Base-by-base conservation (phyloP, 306 rosid species). In the Prunus davidiana region DNA sequence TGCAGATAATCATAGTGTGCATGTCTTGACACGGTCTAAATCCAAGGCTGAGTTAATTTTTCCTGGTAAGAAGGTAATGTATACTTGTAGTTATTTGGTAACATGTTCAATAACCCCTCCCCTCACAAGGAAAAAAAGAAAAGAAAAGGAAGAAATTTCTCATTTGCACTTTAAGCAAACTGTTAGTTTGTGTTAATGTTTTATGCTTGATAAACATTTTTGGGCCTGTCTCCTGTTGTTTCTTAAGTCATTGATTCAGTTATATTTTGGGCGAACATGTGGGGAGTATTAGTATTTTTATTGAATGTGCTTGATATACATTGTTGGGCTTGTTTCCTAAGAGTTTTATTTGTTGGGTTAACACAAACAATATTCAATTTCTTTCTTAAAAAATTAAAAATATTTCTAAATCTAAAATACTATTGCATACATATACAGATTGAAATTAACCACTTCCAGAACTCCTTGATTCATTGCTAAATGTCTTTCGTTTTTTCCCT, bases 11-110 rank as follows among this genome's bases (percentile, higher is more conserved):
- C 99, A 91, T 56, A 68, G 64, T 22, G 79, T 96, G 84, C 93
- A 68, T 76, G 93, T 92, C 85, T 79, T 96, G 90, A 96, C 98
- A 54, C 87, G 99, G 75, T 96, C 97, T 67, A 91, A 81, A 84
- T 89, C 99, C 4, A 92, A 91, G 75, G 98, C 98, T 34, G 88
- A 92, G 89, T 78, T 61, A 82, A 88, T 92, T 83, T 95, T 96
- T 86, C 97, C 99, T 62, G 99, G 99, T 96, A 96, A 96, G 99
- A 95, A 91, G 99, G 98, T 96, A 94, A 92, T 87, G 60, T 66
- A 70, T 83, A 70, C 60, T 50, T 72, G 67, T 47, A 69, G 45
- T 63, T 75, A 77, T 69, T 77, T 81, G 63, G 30, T 43, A 28
- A 57, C 22, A 52, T 62, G 52, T 55, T n/a, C 15, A 54, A 20